Conservation (phyloP, 495 filamentous ascomycete genomes). For the Xylaria venustula region DNA sequence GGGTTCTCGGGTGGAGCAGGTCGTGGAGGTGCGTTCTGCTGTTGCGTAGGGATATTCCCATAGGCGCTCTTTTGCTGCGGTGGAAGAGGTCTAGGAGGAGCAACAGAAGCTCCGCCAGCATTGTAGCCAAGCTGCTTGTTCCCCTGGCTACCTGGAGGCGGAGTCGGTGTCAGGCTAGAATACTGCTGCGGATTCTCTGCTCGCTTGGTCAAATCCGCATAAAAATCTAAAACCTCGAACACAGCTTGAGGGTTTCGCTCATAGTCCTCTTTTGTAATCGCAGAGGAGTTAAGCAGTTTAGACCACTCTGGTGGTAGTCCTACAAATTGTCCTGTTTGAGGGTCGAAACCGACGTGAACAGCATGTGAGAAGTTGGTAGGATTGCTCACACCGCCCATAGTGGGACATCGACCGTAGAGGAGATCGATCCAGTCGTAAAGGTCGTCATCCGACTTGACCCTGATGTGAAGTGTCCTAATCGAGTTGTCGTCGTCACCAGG, state of each 20-base stretch:
- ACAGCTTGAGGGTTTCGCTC: conserved; percentile 97
- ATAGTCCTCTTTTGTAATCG: conserved; percentile 97
- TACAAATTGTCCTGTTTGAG: conserved; percentile 86
- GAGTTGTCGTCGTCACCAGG: conserved; percentile 69
- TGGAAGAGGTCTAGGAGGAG: conserved; percentile 74
- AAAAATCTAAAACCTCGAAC: conserved; percentile 95
- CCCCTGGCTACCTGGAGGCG: conserved; percentile 52
- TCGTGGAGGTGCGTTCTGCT: conserved; percentile 30
- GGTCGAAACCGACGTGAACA: conserved; percentile 96
- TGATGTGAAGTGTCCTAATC: conserved; percentile 77
- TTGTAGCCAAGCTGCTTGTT: conserved; percentile 69
- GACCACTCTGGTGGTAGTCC: conserved; percentile 96
- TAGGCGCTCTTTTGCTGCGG: conserved; percentile 47
- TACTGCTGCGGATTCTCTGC: conserved; percentile 78
- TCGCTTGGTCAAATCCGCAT: conserved; percentile 89
- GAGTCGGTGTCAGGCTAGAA: conserved; percentile 66
- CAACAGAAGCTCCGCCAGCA: conserved; percentile 63
- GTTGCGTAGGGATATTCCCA: conserved; percentile 31
- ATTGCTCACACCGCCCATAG: conserved; percentile 97
- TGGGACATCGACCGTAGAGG: conserved; percentile 92
- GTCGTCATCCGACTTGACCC: conserved; percentile 90
- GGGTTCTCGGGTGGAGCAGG: conserved; percentile 39
- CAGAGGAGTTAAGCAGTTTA: conserved; percentile 87
- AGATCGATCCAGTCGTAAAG: conserved; percentile 98
- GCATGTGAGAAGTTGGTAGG: conserved; percentile 96